Evolutionary conservation across 139 green algal species (phyloP).

Genomic region (Microglena sp.): DNA sequence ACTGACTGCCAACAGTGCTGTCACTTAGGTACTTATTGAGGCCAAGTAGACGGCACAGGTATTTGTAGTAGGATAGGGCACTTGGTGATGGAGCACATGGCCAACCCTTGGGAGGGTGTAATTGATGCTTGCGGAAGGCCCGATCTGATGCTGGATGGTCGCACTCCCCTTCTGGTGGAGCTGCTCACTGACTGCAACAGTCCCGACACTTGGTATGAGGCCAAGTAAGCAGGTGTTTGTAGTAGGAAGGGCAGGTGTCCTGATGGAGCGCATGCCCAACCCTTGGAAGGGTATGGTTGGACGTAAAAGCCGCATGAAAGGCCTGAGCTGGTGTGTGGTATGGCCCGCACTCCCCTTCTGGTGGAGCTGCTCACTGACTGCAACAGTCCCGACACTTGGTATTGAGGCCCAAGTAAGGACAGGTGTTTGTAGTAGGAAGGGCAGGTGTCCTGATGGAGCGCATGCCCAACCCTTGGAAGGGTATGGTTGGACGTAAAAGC

Average conservation of each 20-base stretch:
- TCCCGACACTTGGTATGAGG: slow-evolving; percentile 91
- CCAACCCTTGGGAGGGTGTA: slow-evolving; percentile 58
- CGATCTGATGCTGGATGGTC: background rate
- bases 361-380: slow-evolving; percentile 85
- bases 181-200: slow-evolving; percentile 82
- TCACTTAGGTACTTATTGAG: slow-evolving; percentile 95
- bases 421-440: no score
- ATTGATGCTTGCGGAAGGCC: background rate
- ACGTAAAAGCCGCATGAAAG: background rate
- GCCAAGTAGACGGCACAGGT: slow-evolving; percentile 84
- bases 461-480: no score
- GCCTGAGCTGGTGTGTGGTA: no score
- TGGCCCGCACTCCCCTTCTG: slow-evolving; percentile 44
- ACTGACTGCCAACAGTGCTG: slow-evolving; percentile 82
- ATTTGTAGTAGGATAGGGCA: slow-evolving; percentile 56
- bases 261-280: slow-evolving; percentile 77
- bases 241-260: slow-evolving; percentile 56
- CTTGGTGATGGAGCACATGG: slow-evolving; percentile 79
- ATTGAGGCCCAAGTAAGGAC: slow-evolving; percentile 97
- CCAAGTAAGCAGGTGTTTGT: slow-evolving; percentile 85
- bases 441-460: no score
- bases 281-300: slow-evolving; percentile 54
- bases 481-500: no score
- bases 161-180: slow-evolving; percentile 67
- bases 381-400: slow-evolving; percentile 88